Evolutionary conservation across 164 flowering plant species (phyloP), one percentile per base, ranked within the genome.

Genomic region (Kingdonia uniflora): DNA sequence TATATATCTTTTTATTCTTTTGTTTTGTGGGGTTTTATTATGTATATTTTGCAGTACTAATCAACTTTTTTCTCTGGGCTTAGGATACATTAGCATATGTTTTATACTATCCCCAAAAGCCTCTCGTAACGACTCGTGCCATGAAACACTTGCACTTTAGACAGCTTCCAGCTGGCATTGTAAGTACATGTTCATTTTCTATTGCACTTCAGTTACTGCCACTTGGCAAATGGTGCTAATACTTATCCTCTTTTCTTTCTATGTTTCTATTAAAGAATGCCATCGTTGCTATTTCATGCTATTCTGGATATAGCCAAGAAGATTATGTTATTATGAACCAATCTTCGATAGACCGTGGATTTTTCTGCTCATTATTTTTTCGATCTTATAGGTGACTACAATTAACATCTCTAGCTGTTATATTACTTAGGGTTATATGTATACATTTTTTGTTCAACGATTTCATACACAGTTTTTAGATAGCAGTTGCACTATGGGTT

Each of bases 161-260:
- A 74, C 96, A 89, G 73, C 90, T 89, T 42, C 99, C 99, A 11
- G 99, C 97, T 59, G 99, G 99, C 68, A 94, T 94, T 74, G 97
- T 88, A 60, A 71, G 77, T 55, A n/a, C 21, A 25, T 50, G 4
- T 29, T 37, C 40, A 43, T 13, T 21, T 65, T 20, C 35, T 5
- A 16, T 20, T 35, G 26, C 20, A n/a, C n/a, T n/a, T n/a, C n/a
- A n/a, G n/a, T n/a, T n/a, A n/a, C n/a, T n/a, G n/a, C n/a, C n/a
- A n/a, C n/a, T n/a, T n/a, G n/a, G n/a, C 13, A 47, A 15, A 21
- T 14, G 3, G 2, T 20, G 14, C 3, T n/a, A 12, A 14, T 20
- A 17, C n/a, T 47, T 20, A 20, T 20, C 19, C 23, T 5, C 7
- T 29, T 23, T 57, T 35, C n/a, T 21, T 15, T n/a, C 11, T 44